phyloP scores from a whole-genome alignment of 352 stramenopile genomes.

The Phytophthora quininea region DNA sequence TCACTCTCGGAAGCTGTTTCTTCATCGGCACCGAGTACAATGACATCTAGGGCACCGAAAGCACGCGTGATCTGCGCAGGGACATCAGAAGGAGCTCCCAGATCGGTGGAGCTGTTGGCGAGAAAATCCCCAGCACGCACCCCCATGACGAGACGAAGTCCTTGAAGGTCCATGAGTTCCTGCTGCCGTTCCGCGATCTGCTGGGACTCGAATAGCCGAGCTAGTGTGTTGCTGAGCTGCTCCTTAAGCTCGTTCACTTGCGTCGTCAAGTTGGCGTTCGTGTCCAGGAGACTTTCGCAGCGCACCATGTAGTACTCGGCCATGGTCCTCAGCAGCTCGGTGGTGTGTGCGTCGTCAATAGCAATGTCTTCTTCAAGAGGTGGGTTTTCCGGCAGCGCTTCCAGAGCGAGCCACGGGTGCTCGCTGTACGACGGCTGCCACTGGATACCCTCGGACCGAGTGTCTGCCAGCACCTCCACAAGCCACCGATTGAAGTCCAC shows the following conservation, averaged over 20 bases:
- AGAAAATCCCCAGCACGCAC: constrained; percentile 15
- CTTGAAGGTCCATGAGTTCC: constrained; percentile 24
- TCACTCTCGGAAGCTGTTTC: neutral
- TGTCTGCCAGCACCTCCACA: constrained; percentile 26
- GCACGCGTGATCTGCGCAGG: constrained; percentile 14
- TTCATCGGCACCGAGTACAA: neutral
- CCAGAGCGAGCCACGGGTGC: constrained; percentile 20
- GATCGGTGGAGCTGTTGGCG: neutral
- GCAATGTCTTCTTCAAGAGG: constrained; percentile 11
- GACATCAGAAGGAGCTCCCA: constrained; percentile 1
- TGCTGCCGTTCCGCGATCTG: constrained; percentile 21
- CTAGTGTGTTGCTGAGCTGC: constrained; percentile 30
- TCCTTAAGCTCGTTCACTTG: constrained; percentile 25
- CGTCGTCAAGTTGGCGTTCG: constrained; percentile 16
- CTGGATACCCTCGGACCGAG: constrained; percentile 26
- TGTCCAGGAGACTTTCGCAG: constrained; percentile 24
- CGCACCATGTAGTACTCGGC: constrained; percentile 38
- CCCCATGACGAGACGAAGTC: constrained; percentile 10
- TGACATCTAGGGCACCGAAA: constrained; percentile 9
- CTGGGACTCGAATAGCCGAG: constrained; percentile 25
- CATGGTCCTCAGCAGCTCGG: constrained; percentile 29
- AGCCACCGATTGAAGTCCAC: constrained; percentile 44
- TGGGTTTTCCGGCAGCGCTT: constrained; percentile 21
- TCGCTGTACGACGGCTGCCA: constrained; percentile 22
- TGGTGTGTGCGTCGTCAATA: constrained; percentile 16